Evolutionary conservation across 2,329 filamentous ascomycete species (phyloP), one percentile per base, ranked within the genome.

Genomic region (Apiospora sp.): DNA sequence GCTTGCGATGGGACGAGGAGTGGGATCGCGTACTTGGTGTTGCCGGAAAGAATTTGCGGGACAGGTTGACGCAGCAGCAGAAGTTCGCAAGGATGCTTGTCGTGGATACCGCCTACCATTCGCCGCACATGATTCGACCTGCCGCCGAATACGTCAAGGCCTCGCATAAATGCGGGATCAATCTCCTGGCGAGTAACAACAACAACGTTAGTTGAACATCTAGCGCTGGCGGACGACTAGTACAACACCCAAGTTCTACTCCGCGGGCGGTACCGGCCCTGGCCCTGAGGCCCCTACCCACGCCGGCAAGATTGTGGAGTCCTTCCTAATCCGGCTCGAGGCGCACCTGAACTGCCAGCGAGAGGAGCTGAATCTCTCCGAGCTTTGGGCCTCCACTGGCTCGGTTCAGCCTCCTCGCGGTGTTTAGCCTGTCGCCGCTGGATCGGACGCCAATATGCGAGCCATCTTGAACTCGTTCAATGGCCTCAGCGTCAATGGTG

Each of bases 1-100:
- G 86, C 61, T 86, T 92, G 72, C 88, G 96, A 67, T 99, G 96
- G 96, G 92, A 97, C 77, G 93, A 95, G 76, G 95, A 98, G 80
- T 99, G 96, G 96, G 91, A 97, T 85, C 87, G 89, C 13, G 91
- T 97, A 61, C 93, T 95, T 10, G 94, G 92, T 14, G 27, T 2
- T 30, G 2, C 27, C 27, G 4, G 27, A 30, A 30, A 30, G 4
- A 4, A 30, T 30, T 30, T 30, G 27, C 71, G 75, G 27, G 71
- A 75, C 2, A 58, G 76, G 54, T 72, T 81, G 7, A 61, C 49
- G 0, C 68, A 64, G 10, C 58, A 74, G 8, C 64, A 77, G 1
- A 82, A 76, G 69, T 84, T 85, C 68, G 79, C 80, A 0, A 77
- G 83, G 1, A 14, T 80, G 0, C 77, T 88, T 10, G 74, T 76